Evolutionary conservation across 768 basidiomycete genomes (phyloP), one percentile per base, ranked within the genome.

Genomic region (Phallus indusiatus): DNA sequence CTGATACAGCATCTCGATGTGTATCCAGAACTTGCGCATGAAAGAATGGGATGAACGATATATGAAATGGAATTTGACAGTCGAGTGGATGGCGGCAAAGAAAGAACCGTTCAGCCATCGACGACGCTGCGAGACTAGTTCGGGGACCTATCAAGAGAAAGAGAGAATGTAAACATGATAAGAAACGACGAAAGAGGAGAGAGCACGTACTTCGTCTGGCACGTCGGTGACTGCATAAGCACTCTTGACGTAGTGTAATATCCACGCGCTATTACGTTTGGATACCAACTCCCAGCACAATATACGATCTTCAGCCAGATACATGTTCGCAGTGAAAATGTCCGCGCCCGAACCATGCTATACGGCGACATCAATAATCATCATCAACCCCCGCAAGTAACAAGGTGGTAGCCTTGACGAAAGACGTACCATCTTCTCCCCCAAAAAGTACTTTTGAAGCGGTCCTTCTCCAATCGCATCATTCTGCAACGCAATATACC

Each of bases 71-170:
- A 99, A 98, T 69, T 98, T 91, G 63, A 94, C 78, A 4, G 84
- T 88, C 59, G 87, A 85, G 73, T 98, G 94, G 16, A 98, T 84
- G 0, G 89, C 91, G 10, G 94, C 96, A 71, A 99, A 99, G 83
- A 99, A 98, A 3, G 92, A 94, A 14, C 95, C 93, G 70, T 97
- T 97, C 24, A 99, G 79, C 95, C 95, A 98, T 46, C 94, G 86
- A 37, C 95, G 81, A 54, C 95, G 86, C 68, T 98, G 95, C 0
- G 90, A 90, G 65, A 99, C 92, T 61, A 98, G 73, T 69, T 97
- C 95, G 0, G 95, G 91, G 17, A 95, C 84, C 81, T 86, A 63
- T 6, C 37, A 10, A 21, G 51, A 49, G 10, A 35, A 52, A 58
- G 11, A 64, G 59, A 11, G 28, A 28, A 28, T 28, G 28, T 10